These are phyloP conservation scores for Prunus mira DNA, from an alignment of 306 rosid species.

Conservation along the genomic window DNA sequence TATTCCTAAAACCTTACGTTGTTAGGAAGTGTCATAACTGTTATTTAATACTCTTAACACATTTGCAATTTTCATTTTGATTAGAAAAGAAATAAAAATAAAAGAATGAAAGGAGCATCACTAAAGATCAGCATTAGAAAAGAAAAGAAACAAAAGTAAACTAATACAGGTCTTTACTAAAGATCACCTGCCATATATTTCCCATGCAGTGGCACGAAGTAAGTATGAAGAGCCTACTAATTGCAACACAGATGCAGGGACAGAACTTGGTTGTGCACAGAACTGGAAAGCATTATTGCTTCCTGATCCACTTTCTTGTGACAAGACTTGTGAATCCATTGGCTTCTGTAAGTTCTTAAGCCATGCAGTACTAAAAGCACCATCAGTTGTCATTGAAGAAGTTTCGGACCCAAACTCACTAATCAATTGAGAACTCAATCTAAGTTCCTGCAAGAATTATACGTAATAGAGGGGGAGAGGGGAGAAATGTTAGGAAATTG, in stretches of 20 bases:
- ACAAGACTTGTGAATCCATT: slow-evolving; percentile 58
- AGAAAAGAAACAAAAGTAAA: slow-evolving; percentile 1
- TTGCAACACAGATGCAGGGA: slow-evolving; percentile 93
- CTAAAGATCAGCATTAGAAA: slow-evolving; percentile 4
- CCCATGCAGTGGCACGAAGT: slow-evolving; percentile 89
- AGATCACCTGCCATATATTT: slow-evolving; percentile 83
- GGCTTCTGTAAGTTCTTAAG: slow-evolving; percentile 84
- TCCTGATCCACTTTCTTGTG: slow-evolving; percentile 60
- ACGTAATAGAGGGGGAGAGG: slow-evolving; percentile 11
- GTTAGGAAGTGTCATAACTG: background rate
- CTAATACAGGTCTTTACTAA: background rate
- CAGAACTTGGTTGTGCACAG: slow-evolving; percentile 75
- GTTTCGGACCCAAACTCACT: slow-evolving; percentile 72
- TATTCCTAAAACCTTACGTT: background rate
- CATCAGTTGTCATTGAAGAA: slow-evolving; percentile 75
- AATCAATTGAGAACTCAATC: slow-evolving; percentile 79
- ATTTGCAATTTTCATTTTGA: background rate
- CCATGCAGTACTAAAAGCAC: slow-evolving; percentile 82
- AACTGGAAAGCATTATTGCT: slow-evolving; percentile 57
- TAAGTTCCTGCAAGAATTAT: slow-evolving; percentile 62
- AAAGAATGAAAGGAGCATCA: background rate
- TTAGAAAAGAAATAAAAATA: background rate
- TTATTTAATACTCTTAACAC: background rate
- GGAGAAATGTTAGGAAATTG: slow-evolving; percentile 1
- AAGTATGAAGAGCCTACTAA: slow-evolving; percentile 82